These are phyloP conservation scores for Zymoseptoria tritici DNA, from an alignment of 2,329 filamentous ascomycete species.

Conservation along the genomic window DNA sequence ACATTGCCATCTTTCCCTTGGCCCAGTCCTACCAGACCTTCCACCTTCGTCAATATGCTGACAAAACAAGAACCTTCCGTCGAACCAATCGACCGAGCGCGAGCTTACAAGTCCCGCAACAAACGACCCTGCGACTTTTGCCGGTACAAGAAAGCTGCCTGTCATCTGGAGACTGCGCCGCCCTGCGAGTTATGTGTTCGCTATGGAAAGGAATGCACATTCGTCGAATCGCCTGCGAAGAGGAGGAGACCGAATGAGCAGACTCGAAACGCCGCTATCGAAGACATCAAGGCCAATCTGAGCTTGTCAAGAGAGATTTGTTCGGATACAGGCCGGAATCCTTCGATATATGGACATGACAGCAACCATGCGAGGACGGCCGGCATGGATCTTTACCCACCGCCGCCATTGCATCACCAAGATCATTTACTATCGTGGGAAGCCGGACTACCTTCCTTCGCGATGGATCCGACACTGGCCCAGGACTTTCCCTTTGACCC, in stretches of 20 bases:
- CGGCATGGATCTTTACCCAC: not conserved
- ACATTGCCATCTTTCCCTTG: not conserved
- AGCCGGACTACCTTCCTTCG: not conserved
- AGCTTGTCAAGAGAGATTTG: not conserved
- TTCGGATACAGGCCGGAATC: conserved; percentile 1
- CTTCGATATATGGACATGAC: not conserved
- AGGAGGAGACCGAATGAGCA: conserved; percentile 26
- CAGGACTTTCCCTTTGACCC: too few relatives aligned
- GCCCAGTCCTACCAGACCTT: too few relatives aligned
- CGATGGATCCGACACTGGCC: not conserved
- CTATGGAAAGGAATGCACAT: conserved; percentile 39
- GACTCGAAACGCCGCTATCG: conserved; percentile 1
- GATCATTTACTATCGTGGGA: not conserved
- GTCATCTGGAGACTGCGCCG: conserved; percentile 36
- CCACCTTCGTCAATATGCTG: not conserved
- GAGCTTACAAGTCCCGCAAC: conserved; percentile 32
- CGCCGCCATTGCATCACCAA: not conserved
- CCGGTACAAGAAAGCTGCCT: conserved; percentile 39
- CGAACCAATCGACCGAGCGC: conserved; percentile 22
- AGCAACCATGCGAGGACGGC: not conserved
- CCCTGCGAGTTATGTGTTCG: conserved; percentile 40
- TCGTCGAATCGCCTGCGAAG: conserved; percentile 35
- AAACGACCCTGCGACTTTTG: conserved; percentile 43
- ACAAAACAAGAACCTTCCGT: conserved; percentile 2
- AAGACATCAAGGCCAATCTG: not conserved